phyloP scores from a whole-genome alignment of 345 rosid genomes.

The Syzygium grande region DNA sequence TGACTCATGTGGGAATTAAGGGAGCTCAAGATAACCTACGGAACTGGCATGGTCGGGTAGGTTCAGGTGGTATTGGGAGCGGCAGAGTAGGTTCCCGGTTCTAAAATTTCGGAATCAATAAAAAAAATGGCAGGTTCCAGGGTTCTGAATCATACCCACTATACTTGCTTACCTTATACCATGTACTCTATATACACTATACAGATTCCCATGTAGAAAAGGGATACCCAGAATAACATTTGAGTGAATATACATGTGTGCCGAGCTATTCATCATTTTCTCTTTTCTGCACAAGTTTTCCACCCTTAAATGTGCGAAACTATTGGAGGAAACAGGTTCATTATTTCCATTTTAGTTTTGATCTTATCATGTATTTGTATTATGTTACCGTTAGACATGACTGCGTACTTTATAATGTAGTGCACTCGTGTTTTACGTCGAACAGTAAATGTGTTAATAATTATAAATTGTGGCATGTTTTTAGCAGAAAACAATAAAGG shows the following conservation, averaged over 20 bases:
- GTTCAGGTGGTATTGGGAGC: fast-evolving
- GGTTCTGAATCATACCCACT: background rate
- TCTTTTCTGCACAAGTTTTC: too few relatives aligned
- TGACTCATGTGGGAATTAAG: background rate
- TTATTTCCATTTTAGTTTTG: background rate
- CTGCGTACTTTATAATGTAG: background rate
- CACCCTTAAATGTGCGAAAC: background rate
- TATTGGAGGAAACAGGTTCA: fast-evolving
- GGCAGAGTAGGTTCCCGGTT: fast-evolving
- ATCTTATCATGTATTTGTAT: background rate
- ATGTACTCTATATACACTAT: background rate
- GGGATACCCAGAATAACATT: background rate
- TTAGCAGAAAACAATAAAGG: background rate
- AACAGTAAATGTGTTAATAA: background rate
- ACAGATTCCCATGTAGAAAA: background rate
- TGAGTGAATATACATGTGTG: fast-evolving
- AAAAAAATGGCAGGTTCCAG: background rate
- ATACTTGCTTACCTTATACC: background rate
- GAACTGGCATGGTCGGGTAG: fast-evolving
- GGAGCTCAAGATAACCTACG: background rate
- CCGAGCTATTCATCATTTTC: background rate
- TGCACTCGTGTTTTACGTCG: background rate
- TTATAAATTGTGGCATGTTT: background rate
- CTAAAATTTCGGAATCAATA: background rate
- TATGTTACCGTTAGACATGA: background rate